Base-by-base conservation (phyloP, 441 rosid genomes). In the Populus trichocarpa region DNA sequence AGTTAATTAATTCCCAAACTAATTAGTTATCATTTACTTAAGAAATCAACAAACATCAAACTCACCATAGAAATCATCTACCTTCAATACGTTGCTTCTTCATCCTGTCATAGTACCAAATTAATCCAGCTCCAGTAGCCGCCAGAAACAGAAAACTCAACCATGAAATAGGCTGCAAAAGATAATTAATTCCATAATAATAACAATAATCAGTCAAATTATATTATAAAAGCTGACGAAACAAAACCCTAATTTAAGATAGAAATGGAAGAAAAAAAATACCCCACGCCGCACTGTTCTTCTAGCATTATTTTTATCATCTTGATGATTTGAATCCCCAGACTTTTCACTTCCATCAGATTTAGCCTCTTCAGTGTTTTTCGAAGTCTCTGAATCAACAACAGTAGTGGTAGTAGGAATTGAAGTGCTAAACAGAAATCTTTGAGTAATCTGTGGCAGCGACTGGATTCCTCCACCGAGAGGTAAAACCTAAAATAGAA, bases 211-310 rank as follows among this genome's bases (percentile, higher is more conserved):
- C 2, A 11, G 20, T 9, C 14, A 18, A 18, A 42, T 16, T 53
- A 2, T 18, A 53, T 53, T 18, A 13, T 30, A n/a, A 26, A 30
- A 8, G 59, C 12, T 22, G 4, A 32, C 36, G 33, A 69, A 16
- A 64, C 8, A 65, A 46, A 11, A 16, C 26, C 30, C 63, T 22
- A 83, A 36, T 50, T 6, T 12, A 8, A 76, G 1, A 32, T 8
- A 23, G n/a, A 72, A 38, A 18, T 11, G 30, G 13, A n/a, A 5
- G 20, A 14, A n/a, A 26, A 73, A 67, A 18, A 28, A 76, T 88
- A 96, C 99, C 98, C 96, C 99, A 75, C 99, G 96, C 50, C 98
- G 99, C 22, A 91, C 85, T 81, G 95, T 74, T 86, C 89, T 96
- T 64, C 99, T 91, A 11, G 89, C 82, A 64, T 86, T 89, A 22